Evolutionary conservation across 2,329 filamentous ascomycete species (phyloP).

Genomic region (Daldinia sp.): DNA sequence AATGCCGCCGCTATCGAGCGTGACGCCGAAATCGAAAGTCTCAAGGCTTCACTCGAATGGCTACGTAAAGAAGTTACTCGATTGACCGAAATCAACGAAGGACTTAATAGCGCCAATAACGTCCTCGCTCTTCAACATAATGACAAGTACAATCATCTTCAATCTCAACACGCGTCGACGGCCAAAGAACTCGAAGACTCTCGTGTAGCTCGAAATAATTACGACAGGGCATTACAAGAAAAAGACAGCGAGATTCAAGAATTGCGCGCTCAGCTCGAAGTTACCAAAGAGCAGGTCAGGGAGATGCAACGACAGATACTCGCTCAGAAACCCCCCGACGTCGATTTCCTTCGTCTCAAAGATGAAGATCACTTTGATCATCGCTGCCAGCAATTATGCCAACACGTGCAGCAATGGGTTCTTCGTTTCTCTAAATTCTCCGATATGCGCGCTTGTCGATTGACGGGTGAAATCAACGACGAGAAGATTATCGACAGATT

Average conservation of each 20-base stretch:
- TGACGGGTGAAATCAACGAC: conserved; percentile 84
- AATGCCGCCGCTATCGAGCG: conserved; percentile 79
- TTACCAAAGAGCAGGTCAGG: conserved; percentile 70
- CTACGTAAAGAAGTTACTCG: conserved; percentile 83
- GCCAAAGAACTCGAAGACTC: conserved; percentile 74
- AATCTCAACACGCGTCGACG: conserved; percentile 71
- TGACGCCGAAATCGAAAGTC: conserved; percentile 84
- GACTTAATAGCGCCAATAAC: conserved; percentile 78
- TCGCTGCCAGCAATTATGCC: conserved; percentile 92
- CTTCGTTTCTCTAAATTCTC: conserved; percentile 98
- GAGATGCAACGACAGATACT: conserved; percentile 67
- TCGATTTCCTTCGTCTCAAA: conserved; percentile 76
- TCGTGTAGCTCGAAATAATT: conserved; percentile 68
- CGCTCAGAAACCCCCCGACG: conserved; percentile 66
- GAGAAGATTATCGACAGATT: conserved; percentile 94
- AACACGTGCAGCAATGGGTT: conserved; percentile 97
- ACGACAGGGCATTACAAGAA: conserved; percentile 72
- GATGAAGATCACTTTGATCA: conserved; percentile 97
- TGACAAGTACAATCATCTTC: conserved; percentile 72
- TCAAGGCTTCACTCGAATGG: conserved; percentile 80
- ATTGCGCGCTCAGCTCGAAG: conserved; percentile 79
- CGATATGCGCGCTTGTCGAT: conserved; percentile 85
- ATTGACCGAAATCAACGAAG: conserved; percentile 83
- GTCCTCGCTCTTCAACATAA: conserved; percentile 79
- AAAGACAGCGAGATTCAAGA: conserved; percentile 86